phyloP scores from a whole-genome alignment of 2,329 filamentous ascomycete genomes.

The Curvularia verruculosa region DNA sequence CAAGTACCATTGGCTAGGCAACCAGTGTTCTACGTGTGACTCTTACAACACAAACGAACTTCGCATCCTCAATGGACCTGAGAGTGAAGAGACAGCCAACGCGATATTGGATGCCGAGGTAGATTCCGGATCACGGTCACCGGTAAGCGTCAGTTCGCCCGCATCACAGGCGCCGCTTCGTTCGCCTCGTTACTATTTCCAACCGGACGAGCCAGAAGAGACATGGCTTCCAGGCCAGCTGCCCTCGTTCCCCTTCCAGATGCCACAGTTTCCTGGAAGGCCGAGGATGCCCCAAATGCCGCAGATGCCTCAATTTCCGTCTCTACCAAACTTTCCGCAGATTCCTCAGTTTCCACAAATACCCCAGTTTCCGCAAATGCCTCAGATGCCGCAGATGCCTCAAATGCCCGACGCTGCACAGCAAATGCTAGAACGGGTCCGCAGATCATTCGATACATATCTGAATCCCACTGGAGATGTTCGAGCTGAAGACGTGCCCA shows the following conservation, averaged over 20 bases:
- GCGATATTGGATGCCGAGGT: constrained; percentile 39
- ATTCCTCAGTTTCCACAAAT: constrained; percentile 43
- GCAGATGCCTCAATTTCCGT: constrained; percentile 39
- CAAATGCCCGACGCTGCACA: constrained; percentile 42
- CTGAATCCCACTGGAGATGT: constrained; percentile 49
- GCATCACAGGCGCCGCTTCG: constrained; percentile 39
- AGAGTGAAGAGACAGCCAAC: constrained; percentile 45
- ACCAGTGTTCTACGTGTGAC: constrained; percentile 76
- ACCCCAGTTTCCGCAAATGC: constrained; percentile 38
- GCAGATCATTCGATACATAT: constrained; percentile 52
- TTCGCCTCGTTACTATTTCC: constrained; percentile 47
- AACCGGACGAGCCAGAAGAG: constrained; percentile 46
- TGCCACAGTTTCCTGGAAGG: constrained; percentile 43
- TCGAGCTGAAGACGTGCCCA: constrained; percentile 41
- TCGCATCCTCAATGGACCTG: constrained; percentile 50
- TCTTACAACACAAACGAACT: constrained; percentile 60
- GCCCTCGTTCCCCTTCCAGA: constrained; percentile 46
- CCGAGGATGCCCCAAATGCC: constrained; percentile 43
- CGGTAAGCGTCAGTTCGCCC: constrained; percentile 42
- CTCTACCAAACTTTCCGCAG: constrained; percentile 41
- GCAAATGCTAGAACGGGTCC: constrained; percentile 45
- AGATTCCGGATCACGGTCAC: constrained; percentile 35
- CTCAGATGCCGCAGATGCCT: constrained; percentile 35
- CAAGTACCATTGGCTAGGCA: constrained; percentile 89
- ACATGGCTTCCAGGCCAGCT: constrained; percentile 48